These are phyloP conservation scores for Xylariaceae sp. DNA, from an alignment of 2,329 filamentous ascomycete species.

Conservation along the genomic window DNA sequence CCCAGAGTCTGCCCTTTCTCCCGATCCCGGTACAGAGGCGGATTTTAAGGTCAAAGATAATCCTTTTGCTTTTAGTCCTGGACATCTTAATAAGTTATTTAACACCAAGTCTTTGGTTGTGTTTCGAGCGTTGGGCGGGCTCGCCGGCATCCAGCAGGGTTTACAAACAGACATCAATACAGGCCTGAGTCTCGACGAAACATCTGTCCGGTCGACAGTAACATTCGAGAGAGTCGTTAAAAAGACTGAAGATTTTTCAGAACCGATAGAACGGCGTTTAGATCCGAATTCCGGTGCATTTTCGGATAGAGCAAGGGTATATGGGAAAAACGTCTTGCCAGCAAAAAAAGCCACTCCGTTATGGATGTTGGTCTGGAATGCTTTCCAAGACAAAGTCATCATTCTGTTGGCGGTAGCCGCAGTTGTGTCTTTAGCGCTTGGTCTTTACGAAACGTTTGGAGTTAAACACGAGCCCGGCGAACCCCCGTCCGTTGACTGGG, in stretches of 20 bases:
- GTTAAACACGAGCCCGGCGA: constrained; percentile 39
- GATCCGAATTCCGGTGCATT: constrained; percentile 30
- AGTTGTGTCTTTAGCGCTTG: constrained; percentile 63
- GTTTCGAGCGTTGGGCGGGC: constrained; percentile 66
- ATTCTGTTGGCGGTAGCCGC: constrained; percentile 66
- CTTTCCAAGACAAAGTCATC: constrained; percentile 70
- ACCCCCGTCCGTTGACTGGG: constrained; percentile 52
- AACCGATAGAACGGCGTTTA: constrained; percentile 16
- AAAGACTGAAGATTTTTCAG: constrained; percentile 23
- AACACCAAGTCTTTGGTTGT: constrained; percentile 71
- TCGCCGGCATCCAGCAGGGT: constrained; percentile 65
- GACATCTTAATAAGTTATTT: constrained; percentile 68
- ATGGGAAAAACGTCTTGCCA: constrained; percentile 56
- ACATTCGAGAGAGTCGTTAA: constrained; percentile 32
- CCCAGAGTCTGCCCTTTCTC: constrained; percentile 52
- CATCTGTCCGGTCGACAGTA: constrained; percentile 30
- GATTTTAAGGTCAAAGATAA: constrained; percentile 67
- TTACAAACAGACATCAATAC: constrained; percentile 58
- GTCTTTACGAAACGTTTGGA: constrained; percentile 63
- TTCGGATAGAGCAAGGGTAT: constrained; percentile 55
- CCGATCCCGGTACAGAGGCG: constrained; percentile 65
- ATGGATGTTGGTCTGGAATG: constrained; percentile 59
- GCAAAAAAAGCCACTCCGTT: constrained; percentile 57
- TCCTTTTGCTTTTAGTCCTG: constrained; percentile 68
- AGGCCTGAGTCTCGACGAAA: constrained; percentile 67